Evolutionary conservation across 139 green algal species (phyloP).

Genomic region (Haematococcus lacustris): DNA sequence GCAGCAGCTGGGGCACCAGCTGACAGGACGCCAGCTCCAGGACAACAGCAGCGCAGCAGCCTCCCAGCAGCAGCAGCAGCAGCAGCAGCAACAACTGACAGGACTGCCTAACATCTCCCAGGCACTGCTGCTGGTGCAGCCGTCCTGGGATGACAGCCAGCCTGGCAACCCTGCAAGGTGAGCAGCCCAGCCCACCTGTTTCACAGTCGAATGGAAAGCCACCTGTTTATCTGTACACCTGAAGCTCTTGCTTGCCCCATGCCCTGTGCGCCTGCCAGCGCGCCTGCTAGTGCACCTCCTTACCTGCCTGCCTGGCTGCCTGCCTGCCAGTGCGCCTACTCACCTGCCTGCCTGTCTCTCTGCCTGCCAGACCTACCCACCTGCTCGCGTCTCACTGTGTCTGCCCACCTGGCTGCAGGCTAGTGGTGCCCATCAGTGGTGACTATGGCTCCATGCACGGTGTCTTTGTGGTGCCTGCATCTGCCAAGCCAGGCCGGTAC

Average conservation of each 20-base stretch:
- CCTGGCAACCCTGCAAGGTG: background rate
- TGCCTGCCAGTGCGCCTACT: background rate
- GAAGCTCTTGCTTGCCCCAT: too few species aligned
- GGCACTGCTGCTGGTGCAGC: constrained; percentile 1
- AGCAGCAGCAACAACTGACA: background rate
- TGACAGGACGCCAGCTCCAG: background rate
- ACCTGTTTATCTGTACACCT: too few species aligned
- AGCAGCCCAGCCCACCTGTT: background rate
- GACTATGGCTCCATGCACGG: constrained; percentile 8
- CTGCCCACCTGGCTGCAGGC: background rate
- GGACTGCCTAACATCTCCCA: background rate
- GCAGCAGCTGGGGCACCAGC: background rate
- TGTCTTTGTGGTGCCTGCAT: background rate
- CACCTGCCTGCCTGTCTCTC: background rate
- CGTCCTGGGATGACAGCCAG: background rate
- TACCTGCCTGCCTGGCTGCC: background rate
- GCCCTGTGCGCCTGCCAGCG: background rate
- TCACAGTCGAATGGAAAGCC: too few species aligned
- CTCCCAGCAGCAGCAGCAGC: background rate
- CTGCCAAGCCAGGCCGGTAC: background rate
- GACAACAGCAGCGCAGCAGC: background rate
- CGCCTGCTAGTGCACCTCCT: background rate
- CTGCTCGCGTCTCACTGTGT: background rate
- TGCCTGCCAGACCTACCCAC: too few species aligned
- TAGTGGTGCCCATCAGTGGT: too few species aligned